These are phyloP conservation scores for Calonectria leucothoes DNA, from an alignment of 2,329 filamentous ascomycete species.

Conservation along the genomic window DNA sequence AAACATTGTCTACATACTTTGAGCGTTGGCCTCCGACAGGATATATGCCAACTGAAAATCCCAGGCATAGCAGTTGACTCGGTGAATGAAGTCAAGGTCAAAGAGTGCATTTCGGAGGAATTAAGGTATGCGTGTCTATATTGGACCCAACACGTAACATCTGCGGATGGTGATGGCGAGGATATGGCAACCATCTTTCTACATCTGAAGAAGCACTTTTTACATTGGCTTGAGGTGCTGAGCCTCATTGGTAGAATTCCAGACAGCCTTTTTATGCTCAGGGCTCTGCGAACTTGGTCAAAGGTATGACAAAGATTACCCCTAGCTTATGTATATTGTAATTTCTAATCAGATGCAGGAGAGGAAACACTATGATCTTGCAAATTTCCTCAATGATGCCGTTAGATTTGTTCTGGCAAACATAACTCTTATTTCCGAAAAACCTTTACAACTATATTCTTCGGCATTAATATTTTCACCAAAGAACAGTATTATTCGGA, in stretches of 20 bases:
- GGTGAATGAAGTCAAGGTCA: not conserved
- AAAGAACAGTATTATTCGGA: not conserved
- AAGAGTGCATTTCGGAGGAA: not conserved
- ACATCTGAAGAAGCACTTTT: not conserved
- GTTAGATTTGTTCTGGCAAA: not conserved
- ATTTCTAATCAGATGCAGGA: not conserved
- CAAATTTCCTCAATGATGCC: not conserved
- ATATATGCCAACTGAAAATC: not conserved
- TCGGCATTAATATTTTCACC: not conserved
- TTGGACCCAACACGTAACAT: not conserved
- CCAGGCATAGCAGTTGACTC: not conserved
- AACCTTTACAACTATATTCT: not conserved
- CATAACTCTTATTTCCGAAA: not conserved
- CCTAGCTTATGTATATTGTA: not conserved
- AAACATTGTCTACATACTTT: not conserved
- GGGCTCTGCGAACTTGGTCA: not conserved
- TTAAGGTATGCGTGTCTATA: constrained; percentile 17
- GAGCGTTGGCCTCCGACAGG: not conserved
- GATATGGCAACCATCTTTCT: not conserved
- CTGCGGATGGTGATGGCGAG: not conserved
- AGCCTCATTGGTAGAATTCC: not conserved
- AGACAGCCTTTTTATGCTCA: not conserved
- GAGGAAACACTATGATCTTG: not conserved
- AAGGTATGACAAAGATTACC: not conserved
- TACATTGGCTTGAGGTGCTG: constrained; percentile 11